phyloP scores from a whole-genome alignment of 1,284 basidiomycete species.

The Clitocybe nebularis region DNA sequence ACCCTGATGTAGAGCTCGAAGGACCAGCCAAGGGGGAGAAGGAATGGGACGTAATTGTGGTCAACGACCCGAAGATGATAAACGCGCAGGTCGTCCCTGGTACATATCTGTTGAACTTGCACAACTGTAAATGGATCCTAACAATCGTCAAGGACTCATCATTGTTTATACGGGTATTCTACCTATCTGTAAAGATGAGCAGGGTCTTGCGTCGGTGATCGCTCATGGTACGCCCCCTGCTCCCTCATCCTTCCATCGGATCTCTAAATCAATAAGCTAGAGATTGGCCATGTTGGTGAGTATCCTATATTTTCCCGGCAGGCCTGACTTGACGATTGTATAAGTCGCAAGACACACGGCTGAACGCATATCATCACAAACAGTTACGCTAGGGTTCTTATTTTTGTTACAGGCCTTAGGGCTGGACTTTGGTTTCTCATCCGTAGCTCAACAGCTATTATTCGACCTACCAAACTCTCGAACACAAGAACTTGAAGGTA shows the following conservation, averaged over 20 bases:
- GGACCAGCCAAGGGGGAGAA: slow-evolving; percentile 21
- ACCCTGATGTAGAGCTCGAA: slow-evolving; percentile 25
- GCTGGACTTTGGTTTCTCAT: slow-evolving; percentile 48
- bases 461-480: slow-evolving; percentile 83
- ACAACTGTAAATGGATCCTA: too few relatives aligned
- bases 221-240: slow-evolving; percentile 66
- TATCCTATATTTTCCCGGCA: not conserved
- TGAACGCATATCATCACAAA: slow-evolving; percentile 62
- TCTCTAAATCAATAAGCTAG: slow-evolving; percentile 33
- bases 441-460: slow-evolving; percentile 48
- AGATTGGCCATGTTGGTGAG: slow-evolving; percentile 83
- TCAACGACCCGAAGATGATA: slow-evolving; percentile 68
- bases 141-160: slow-evolving; percentile 53
- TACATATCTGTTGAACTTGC: too few relatives aligned
- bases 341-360: slow-evolving; percentile 74
- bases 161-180: slow-evolving; percentile 91
- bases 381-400: slow-evolving; percentile 49
- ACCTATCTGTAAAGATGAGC: slow-evolving; percentile 74
- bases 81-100: slow-evolving; percentile 84
- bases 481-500: slow-evolving; percentile 78
- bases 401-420: slow-evolving; percentile 53
- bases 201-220: slow-evolving; percentile 83
- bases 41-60: slow-evolving; percentile 79
- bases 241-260: not conserved
- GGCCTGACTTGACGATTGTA: not conserved